Evolutionary conservation across 192 early-diverging fungal genomes (phyloP), one percentile per base, ranked within the genome.

Genomic region (Allomyces javanicus): DNA sequence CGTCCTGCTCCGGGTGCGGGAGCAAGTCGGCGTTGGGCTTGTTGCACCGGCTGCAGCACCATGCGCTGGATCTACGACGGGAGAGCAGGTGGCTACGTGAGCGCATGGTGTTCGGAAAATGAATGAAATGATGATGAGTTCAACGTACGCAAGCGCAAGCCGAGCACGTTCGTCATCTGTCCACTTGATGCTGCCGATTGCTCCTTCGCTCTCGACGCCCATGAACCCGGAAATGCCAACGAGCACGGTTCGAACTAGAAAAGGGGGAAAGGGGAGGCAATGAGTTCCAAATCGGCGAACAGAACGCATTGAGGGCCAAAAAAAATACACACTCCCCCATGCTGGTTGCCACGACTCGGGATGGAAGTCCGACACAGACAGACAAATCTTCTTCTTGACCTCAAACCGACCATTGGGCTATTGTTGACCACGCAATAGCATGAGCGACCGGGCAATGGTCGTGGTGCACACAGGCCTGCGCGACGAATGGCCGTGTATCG

Each of bases 291-390:
- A 22, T 17, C 43, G 0, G 44, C 4, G 17, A 0, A 50, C 17
- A 43, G 1, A 40, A 62, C 27, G 33, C 5, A 66, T 22, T 14
- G 27, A 44, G 24, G 66, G n/a, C 23, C 25, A 27, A 19, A 58
- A 44, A 62, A 22, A 9, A n/a, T 24, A 78, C 76, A 66, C 70
- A 82, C 80, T 89, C 14, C 92, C 94, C 95, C 95, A 98, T 12
- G 93, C 90, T 7, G 96, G 96, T 67, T 92, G 84, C 94, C 96
- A 96, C 65, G 81, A 87, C 72, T 98, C 91, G 22, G 93, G 92
- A 74, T 98, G 94, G 75, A 89, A 90, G 44, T 85, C 89, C 58
- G 91, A 93, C 66, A 95, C 93, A 65, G 87, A 90, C 62, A 96
- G 79, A 67, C 95, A 98, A 4, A 98, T 93, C 70, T 98, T 93